These are phyloP conservation scores for Mycena galopus DNA, from an alignment of 768 basidiomycete genomes.

Conservation along the genomic window DNA sequence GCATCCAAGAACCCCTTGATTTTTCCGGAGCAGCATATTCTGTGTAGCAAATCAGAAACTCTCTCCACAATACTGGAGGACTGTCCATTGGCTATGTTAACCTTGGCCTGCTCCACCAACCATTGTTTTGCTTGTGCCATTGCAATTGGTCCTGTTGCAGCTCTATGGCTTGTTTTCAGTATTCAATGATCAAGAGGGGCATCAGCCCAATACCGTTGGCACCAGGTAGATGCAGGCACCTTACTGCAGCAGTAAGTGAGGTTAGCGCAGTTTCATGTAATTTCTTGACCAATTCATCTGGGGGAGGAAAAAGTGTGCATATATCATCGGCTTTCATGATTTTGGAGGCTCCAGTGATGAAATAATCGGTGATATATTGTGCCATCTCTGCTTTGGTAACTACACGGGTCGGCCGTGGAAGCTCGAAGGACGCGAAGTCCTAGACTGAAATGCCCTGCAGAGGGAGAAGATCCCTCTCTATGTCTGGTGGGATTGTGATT, in stretches of 20 bases:
- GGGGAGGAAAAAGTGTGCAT: background rate
- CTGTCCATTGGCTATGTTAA: background rate
- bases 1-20: background rate
- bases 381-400: background rate
- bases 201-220: background rate
- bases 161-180: background rate
- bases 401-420: background rate
- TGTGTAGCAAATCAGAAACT: constrained; percentile 1
- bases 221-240: constrained; percentile 1
- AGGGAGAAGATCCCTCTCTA: no score
- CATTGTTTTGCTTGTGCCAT: background rate
- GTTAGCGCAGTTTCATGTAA: background rate
- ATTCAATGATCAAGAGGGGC: background rate
- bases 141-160: background rate
- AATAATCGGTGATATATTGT: background rate
- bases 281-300: background rate
- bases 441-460: constrained; percentile 2
- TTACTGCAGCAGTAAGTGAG: background rate
- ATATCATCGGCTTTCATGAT: background rate
- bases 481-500: no score
- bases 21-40: background rate
- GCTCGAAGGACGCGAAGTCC: constrained; percentile 10
- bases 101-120: background rate
- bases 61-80: background rate
- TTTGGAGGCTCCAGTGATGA: background rate